These are phyloP conservation scores for Lophiostoma macrostomum DNA, from an alignment of 495 filamentous ascomycete species.

Conservation along the genomic window DNA sequence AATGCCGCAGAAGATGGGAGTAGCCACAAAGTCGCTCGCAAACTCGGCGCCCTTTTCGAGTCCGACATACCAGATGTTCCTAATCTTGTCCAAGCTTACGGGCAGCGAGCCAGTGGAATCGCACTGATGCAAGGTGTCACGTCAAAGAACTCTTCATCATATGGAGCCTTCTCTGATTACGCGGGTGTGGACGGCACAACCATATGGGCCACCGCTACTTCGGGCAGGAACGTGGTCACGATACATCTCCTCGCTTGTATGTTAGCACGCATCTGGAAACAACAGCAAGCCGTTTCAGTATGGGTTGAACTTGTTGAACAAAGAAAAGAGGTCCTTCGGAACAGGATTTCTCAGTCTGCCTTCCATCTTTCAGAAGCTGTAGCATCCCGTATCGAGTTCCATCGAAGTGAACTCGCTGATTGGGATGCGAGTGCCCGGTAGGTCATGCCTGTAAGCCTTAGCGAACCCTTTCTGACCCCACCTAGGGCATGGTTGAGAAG, in stretches of 20 bases:
- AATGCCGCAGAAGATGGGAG: conserved; percentile 35
- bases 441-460: too few species aligned
- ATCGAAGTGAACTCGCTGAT: neutral
- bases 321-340: neutral
- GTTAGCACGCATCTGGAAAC: neutral
- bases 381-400: neutral
- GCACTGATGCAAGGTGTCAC: neutral
- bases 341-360: neutral
- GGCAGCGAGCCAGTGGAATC: neutral
- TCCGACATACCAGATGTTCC: conserved; percentile 18
- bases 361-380: neutral
- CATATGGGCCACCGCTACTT: conserved; percentile 1
- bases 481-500: neutral
- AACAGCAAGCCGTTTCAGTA: neutral
- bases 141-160: neutral
- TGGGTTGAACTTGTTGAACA: neutral
- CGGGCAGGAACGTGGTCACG: neutral
- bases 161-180: neutral
- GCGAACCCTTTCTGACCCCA: too few species aligned
- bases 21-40: conserved; percentile 32
- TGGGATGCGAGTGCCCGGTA: conserved; percentile 4
- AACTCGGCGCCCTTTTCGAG: conserved; percentile 40
- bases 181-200: neutral
- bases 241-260: conserved; percentile 5
- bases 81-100: conserved; percentile 1